Base-by-base conservation (phyloP, 805 yeast genomes). In the Kazachstania martiniae region DNA sequence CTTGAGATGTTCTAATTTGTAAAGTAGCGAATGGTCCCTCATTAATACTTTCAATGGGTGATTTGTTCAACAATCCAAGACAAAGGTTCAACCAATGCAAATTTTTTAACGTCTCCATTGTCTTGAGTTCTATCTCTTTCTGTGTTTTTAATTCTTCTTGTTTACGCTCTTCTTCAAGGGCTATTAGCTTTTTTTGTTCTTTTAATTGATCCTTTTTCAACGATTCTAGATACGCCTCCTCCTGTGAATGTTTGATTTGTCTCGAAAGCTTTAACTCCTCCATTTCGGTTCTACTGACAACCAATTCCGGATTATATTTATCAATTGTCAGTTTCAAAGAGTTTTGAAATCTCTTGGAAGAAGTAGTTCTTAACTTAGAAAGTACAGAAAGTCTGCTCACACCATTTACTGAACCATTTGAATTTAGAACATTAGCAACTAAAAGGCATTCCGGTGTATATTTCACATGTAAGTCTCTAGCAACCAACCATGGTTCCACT, bases 401-500 rank as follows among this genome's bases (percentile, higher is more conserved):
- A 2, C 56, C 58, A 34, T 46, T 47, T 9, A 53, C 17, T 4
- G 52, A 40, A 9, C 49, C 53, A 38, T 12, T 58, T 12, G 70
- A 67, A 13, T 72, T 77, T 45, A 58, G 67, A 33, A 61, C 85
- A 58, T 62, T 80, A 25, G 63, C 79, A 44, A 56, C 68, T 54
- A 66, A 59, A 33, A 61, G 64, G 12, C 72, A 56, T 37, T 65
- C 72, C 1, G 91, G 89, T 16, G 74, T 58, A 24, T 68, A 61
- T 18, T 66, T 62, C 2, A 71, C 66, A 23, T 61, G 64, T 39
- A 78, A 62, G 24, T 68, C 61, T 40, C 66, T 66, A 1, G 83
- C 81, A 25, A 81, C 68, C 36, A 74, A 74, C 60, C 71, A 74
- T 3, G 81, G 70, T 50, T 81, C 89, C 1, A 77, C 65, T 41